Evolutionary conservation across 768 basidiomycete species (phyloP).

Genomic region (Tulasnella sp.): DNA sequence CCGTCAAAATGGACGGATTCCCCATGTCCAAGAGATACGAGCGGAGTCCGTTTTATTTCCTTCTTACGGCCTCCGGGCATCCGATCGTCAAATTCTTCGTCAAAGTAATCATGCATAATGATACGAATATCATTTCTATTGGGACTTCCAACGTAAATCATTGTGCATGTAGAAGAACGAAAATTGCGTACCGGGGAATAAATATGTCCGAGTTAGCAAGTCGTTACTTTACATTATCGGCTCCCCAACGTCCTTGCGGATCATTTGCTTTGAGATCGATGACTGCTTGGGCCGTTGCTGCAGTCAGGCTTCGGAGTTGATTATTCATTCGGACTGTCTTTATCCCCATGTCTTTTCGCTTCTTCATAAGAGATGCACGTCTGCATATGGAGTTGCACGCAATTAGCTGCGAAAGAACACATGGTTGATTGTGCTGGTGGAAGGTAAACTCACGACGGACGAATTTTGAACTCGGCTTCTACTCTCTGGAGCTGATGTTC

Average conservation of each 20-base stretch:
- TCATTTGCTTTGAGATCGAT: not conserved
- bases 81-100: not conserved
- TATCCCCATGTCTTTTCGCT: not conserved
- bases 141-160: too few relatives aligned
- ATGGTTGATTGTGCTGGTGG: not conserved
- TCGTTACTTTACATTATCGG: not conserved
- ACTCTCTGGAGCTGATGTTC: not conserved
- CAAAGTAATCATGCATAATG: not conserved
- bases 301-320: not conserved
- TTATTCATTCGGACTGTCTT: not conserved
- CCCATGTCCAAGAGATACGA: not conserved
- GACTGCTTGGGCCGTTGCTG: not conserved
- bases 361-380: not conserved
- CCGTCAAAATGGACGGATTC: conserved; percentile 18
- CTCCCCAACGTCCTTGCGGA: not conserved
- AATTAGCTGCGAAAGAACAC: not conserved
- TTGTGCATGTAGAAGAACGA: too few relatives aligned
- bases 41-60: not conserved
- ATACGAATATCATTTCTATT: not conserved
- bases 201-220: not conserved
- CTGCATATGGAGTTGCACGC: not conserved
- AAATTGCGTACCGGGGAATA: not conserved
- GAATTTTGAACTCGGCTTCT: not conserved
- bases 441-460: not conserved
- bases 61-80: not conserved